Conservation (phyloP, 2,329 filamentous ascomycete genomes). For the Drechmeria coniospora region DNA sequence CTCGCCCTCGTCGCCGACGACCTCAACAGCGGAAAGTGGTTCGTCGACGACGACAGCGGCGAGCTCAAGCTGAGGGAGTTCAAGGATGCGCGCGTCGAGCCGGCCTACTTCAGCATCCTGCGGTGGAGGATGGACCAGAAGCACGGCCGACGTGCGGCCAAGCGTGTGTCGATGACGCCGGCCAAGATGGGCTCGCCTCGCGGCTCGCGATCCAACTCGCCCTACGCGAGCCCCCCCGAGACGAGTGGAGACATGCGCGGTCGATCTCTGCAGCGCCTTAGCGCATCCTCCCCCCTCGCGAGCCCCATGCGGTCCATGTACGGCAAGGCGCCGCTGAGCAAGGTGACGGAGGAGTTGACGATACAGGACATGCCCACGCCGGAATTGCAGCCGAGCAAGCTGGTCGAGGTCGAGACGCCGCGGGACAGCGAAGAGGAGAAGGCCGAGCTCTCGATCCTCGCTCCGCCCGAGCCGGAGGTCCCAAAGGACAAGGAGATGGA, state of each 20-base stretch:
- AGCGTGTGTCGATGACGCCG: slow-evolving; percentile 36
- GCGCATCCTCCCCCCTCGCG: slow-evolving; percentile 43
- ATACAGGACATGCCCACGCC: slow-evolving; percentile 23
- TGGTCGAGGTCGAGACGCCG: slow-evolving; percentile 42
- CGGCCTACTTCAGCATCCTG: slow-evolving; percentile 84
- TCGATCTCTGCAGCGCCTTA: slow-evolving; percentile 55
- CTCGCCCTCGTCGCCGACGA: slow-evolving; percentile 82
- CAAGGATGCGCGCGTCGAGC: slow-evolving; percentile 76
- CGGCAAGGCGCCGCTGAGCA: slow-evolving; percentile 54
- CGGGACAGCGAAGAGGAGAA: slow-evolving; percentile 28
- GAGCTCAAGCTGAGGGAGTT: slow-evolving; percentile 91
- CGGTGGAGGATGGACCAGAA: slow-evolving; percentile 94
- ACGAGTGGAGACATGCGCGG: slow-evolving; percentile 46
- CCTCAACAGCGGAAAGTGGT: slow-evolving; percentile 75
- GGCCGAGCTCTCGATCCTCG: slow-evolving; percentile 13
- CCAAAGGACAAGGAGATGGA: slow-evolving; percentile 24
- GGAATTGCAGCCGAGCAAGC: slow-evolving; percentile 28
- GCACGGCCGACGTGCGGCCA: slow-evolving; percentile 52
- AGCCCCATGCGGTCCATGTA: slow-evolving; percentile 52
- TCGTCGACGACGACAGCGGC: slow-evolving; percentile 78
- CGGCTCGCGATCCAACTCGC: slow-evolving; percentile 35
- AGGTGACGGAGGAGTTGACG: slow-evolving; percentile 54
- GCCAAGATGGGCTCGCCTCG: slow-evolving; percentile 27
- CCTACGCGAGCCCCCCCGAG: slow-evolving; percentile 52
- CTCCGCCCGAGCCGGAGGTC: slow-evolving; percentile 19